Evolutionary conservation across 148 eudicot species (phyloP).

Genomic region (Bassia scoparia): DNA sequence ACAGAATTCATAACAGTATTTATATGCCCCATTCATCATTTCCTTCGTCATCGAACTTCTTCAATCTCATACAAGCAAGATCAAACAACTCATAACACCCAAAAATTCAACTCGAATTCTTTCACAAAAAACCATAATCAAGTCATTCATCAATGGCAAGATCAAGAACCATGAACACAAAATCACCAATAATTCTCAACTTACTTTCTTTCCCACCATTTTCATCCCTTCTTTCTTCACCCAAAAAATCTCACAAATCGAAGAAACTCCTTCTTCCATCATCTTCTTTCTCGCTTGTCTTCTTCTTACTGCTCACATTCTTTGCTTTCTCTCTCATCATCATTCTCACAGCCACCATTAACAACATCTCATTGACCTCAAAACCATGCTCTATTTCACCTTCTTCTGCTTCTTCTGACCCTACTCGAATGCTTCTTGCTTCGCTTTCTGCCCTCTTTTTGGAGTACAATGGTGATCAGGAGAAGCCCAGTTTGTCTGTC

Average conservation of each 20-base stretch:
- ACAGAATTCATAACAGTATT: background rate
- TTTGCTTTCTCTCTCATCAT: constrained; percentile 30
- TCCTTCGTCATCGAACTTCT: background rate
- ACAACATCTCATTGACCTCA: background rate
- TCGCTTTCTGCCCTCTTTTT: constrained; percentile 34
- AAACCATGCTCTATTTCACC: constrained; percentile 20
- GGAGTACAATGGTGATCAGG: background rate
- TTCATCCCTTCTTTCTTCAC: constrained; percentile 32
- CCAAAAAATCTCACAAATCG: constrained; percentile 40
- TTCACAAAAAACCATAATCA: background rate
- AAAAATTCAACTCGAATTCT: background rate
- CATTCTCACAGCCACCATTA: constrained; percentile 28
- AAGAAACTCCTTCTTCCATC: constrained; percentile 24
- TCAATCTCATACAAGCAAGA: background rate
- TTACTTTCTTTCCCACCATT: constrained; percentile 44
- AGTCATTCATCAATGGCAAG: constrained; percentile 19
- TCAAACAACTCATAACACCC: no score
- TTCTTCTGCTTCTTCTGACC: constrained; percentile 20
- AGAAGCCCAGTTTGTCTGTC: constrained; percentile 24
- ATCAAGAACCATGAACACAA: constrained; percentile 12
- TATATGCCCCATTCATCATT: no score
- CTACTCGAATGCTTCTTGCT: constrained; percentile 22
- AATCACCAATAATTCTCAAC: constrained; percentile 28
- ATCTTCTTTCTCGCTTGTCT: constrained; percentile 29
- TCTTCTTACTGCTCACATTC: constrained; percentile 37